Base-by-base conservation (phyloP, 306 rosid genomes). In the Castanea mollissima region DNA sequence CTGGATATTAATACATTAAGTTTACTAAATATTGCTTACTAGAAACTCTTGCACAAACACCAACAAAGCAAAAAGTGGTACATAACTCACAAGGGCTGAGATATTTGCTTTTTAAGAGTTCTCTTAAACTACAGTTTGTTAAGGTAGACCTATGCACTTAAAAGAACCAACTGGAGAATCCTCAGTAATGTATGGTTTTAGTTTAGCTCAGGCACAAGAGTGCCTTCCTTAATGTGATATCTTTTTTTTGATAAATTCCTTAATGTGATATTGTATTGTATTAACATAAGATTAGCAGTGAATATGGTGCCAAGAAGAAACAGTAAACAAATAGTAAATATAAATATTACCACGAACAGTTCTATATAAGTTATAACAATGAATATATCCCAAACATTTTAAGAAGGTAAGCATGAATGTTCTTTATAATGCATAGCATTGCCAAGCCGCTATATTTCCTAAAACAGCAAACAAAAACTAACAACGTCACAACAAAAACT, bases 331-430 rank as follows among this genome's bases (percentile, higher is more conserved):
- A 31, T 29, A 6, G 14, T 3, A 59, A 13, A 59, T 20, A 12
- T 21, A 59, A 23, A 59, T n/a, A 57, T 20, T 20, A n/a, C 63
- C 63, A n/a, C 2, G 4, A 57, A 57, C 63, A 9, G 57, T 44
- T 80, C 74, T 21, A 32, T 32, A 73, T 25, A 25, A 25, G 27
- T 25, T 25, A 25, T 74, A 54, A 57, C 19, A 35, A 77, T 38
- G 63, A 62, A 59, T 49, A 67, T 49, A 44, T 23, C 71, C 69
- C 69, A 75, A 38, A 73, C 70, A 60, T 72, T 69, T 34, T 73
- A 18, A 56, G 68, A 80, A 57, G 27, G 15, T 55, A 55, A 52
- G 62, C 41, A 19, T 74, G 46, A 55, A 19, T 68, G 67, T 64
- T 59, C 70, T 29, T 51, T 60, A 55, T 35, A 69, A 19, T 52